Evolutionary conservation across 768 basidiomycete species (phyloP).

Genomic region (Crassisporium funariophilum): DNA sequence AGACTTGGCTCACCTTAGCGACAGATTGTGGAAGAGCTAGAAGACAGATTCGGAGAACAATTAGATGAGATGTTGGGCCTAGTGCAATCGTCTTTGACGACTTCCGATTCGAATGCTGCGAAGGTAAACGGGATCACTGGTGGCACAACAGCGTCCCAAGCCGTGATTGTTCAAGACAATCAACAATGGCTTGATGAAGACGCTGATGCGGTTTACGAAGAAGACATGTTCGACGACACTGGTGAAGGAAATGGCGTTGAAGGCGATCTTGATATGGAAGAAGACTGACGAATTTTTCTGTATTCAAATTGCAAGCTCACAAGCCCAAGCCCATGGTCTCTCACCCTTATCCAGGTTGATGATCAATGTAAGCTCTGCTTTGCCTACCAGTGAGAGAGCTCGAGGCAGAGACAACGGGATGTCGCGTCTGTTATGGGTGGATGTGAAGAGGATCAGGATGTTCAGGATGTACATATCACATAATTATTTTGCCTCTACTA

Average conservation of each 20-base stretch:
- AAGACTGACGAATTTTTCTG: constrained; percentile 20
- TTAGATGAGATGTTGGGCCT: constrained; percentile 66
- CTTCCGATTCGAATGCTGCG: constrained; percentile 1
- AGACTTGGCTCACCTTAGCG: too few species aligned
- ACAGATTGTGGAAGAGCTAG: constrained; percentile 93
- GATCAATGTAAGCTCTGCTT: too few species aligned
- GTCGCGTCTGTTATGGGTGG: too few species aligned
- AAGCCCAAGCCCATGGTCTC: too few species aligned
- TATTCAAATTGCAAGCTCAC: background rate
- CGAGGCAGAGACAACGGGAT: too few species aligned
- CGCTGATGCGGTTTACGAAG: constrained; percentile 47
- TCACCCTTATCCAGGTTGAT: too few species aligned
- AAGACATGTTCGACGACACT: constrained; percentile 62
- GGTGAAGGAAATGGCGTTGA: constrained; percentile 70
- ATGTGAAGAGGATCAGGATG: too few species aligned
- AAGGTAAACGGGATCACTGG: constrained; percentile 5
- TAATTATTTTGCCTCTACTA: constrained; percentile 20
- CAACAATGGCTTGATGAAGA: constrained; percentile 35
- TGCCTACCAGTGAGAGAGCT: too few species aligned
- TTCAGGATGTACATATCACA: constrained; percentile 11
- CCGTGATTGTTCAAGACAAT: constrained; percentile 26
- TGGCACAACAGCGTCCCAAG: constrained; percentile 14
- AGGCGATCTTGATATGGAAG: constrained; percentile 72
- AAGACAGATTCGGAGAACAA: constrained; percentile 73
- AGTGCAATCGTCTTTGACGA: constrained; percentile 41